Base-by-base conservation (phyloP, 2,329 filamentous ascomycete genomes). In the Phialophora chinensis region DNA sequence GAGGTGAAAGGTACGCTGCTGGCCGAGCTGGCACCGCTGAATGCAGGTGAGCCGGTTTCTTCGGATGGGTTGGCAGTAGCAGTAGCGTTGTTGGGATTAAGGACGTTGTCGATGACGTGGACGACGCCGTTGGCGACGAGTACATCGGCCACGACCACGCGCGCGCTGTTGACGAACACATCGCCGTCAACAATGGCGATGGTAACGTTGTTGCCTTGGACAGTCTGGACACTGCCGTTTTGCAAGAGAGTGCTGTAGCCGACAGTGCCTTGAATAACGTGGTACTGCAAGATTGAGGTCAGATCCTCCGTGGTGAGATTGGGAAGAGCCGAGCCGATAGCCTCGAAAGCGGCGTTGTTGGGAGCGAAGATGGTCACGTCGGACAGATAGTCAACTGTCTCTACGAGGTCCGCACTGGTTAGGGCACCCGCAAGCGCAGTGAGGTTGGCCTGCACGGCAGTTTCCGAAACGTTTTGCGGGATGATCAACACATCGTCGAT, bases 301-400 rank as follows among this genome's bases (percentile, higher is more conserved):
- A 90, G 79, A 8, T 86, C 75, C 8, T 81, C 75, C 0, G 76
- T 74, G 25, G 80, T 81, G 35, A 88, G 74, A 66, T 82, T 81
- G 27, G 75, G 74, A 3, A 88, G 72, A 35, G 83, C 78, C 63
- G 82, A 86, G 60, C 84, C 86, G 56, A 91, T 85, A 29, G 78
- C 76, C 38, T 83, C 78, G 78, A 91, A 87, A 10, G 88, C 88
- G 1, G 78, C 79, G 74, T 90, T 88, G 73, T 78, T 82, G 1
- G 89, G 88, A 0, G 85, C 87, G 71, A 91, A 90, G 68, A 91
- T 81, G 63, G 89, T 91, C 47, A 90, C 70, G 72, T 87, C 82
- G 6, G 72, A 71, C 2, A 77, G 27, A 11, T 27, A n/a, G 42
- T 70, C 67, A 23, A 72, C 17, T 17, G 65, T 56, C 23, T 66